Evolutionary conservation across 352 stramenopile genomes (phyloP).

Genomic region (Peronospora belbahrii): DNA sequence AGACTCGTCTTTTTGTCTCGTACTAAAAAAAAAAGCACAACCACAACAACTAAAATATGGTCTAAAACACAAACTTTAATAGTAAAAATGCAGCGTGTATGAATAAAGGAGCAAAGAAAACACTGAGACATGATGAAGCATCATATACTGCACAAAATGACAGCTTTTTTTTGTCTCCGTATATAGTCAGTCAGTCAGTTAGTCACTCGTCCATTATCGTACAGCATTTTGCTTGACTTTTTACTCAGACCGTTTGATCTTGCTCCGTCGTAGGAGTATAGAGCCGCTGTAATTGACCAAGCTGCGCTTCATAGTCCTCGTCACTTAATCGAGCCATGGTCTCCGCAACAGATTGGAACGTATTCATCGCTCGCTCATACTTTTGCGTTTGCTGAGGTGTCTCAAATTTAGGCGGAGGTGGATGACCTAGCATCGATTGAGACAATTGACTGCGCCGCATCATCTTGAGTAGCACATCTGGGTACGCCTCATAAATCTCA

Average conservation of each 20-base stretch:
- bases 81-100: neutral
- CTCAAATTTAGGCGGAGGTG: conserved; percentile 71
- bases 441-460: conserved; percentile 74
- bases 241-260: conserved; percentile 52
- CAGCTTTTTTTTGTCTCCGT: conserved; percentile 9
- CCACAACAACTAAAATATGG: too few species aligned
- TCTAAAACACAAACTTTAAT: too few species aligned
- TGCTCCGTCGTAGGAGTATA: conserved; percentile 49
- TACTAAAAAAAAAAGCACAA: neutral
- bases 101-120: neutral
- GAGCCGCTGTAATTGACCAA: conserved; percentile 68
- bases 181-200: too few species aligned
- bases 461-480: conserved; percentile 76
- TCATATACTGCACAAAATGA: conserved; percentile 1
- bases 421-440: conserved; percentile 51
- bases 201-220: too few species aligned
- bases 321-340: conserved; percentile 60
- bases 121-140: conserved; percentile 11
- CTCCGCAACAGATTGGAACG: conserved; percentile 66
- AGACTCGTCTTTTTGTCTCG: too few species aligned
- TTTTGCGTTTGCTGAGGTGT: conserved; percentile 62
- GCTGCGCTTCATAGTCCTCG: conserved; percentile 67
- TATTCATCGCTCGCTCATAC: conserved; percentile 61
- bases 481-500: conserved; percentile 82
- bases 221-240: conserved; percentile 1